Evolutionary conservation across 2,329 filamentous ascomycete species (phyloP).

Genomic region (Tolypocladium album): DNA sequence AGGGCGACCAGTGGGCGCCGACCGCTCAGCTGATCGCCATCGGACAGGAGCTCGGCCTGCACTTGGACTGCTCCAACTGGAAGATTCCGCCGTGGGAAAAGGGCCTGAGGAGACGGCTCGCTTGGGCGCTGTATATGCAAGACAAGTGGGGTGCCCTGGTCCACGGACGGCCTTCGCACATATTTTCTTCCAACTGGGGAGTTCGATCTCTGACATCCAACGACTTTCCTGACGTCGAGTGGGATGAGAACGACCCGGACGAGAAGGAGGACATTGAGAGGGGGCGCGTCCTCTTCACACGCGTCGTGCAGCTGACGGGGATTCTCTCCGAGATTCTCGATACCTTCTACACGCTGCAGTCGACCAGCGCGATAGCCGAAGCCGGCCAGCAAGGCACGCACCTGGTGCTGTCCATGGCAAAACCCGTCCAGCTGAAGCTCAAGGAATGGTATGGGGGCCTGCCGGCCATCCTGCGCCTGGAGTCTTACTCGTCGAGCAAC

Average conservation of each 20-base stretch:
- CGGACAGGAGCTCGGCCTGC: constrained; percentile 76
- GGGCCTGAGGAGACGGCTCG: constrained; percentile 71
- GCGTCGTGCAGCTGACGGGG: constrained; percentile 65
- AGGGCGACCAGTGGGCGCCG: constrained; percentile 71
- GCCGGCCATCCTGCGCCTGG: constrained; percentile 55
- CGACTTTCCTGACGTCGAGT: constrained; percentile 65
- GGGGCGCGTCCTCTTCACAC: constrained; percentile 59
- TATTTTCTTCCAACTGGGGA: constrained; percentile 61
- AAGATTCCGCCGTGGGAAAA: constrained; percentile 83
- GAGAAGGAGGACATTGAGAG: constrained; percentile 55
- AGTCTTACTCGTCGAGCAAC: constrained; percentile 32
- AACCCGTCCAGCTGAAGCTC: constrained; percentile 71
- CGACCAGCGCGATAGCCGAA: constrained; percentile 56
- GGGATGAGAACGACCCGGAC: constrained; percentile 49
- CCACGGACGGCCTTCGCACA: constrained; percentile 75
- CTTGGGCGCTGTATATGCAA: constrained; percentile 90
- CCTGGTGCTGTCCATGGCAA: constrained; percentile 62
- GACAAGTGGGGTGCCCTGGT: constrained; percentile 84
- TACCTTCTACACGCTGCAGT: constrained; percentile 70
- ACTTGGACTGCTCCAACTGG: constrained; percentile 80
- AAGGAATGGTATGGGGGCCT: constrained; percentile 72
- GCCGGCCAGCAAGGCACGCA: constrained; percentile 62
- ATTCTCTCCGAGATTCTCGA: constrained; percentile 74
- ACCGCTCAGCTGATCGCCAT: constrained; percentile 83
- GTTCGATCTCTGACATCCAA: constrained; percentile 53